Evolutionary conservation across 2,329 filamentous ascomycete genomes (phyloP).

Genomic region (Phialemonium atrogriseum): DNA sequence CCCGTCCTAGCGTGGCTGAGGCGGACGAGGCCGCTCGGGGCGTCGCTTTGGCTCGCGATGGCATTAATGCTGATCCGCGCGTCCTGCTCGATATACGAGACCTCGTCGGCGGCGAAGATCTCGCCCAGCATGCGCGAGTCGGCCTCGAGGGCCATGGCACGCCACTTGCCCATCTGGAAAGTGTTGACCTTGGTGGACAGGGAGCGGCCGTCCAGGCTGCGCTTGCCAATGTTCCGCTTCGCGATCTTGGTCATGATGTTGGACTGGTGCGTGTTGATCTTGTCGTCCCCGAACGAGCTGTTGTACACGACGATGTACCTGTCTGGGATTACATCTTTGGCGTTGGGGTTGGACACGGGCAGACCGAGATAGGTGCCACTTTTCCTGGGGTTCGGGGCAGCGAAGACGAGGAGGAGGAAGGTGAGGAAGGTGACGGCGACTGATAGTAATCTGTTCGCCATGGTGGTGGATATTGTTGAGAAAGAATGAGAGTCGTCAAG

Average conservation of each 20-base stretch:
- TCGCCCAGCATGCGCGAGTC: slow-evolving; percentile 24
- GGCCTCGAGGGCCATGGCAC: slow-evolving; percentile 36
- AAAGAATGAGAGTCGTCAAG: slow-evolving; percentile 3
- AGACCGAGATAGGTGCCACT: slow-evolving; percentile 26
- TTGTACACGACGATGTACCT: slow-evolving; percentile 61
- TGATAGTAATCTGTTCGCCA: slow-evolving; percentile 17
- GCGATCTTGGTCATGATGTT: slow-evolving; percentile 39
- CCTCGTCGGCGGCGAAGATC: slow-evolving; percentile 36
- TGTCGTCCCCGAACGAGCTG: slow-evolving; percentile 36
- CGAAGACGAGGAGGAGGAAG: slow-evolving; percentile 13
- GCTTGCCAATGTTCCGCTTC: slow-evolving; percentile 49
- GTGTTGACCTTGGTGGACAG: slow-evolving; percentile 39
- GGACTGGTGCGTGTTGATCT: slow-evolving; percentile 40
- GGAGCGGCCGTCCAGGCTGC: slow-evolving; percentile 34
- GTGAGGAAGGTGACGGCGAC: slow-evolving; percentile 14
- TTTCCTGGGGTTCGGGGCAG: slow-evolving; percentile 12
- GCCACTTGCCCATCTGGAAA: slow-evolving; percentile 41
- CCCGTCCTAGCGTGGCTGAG: slow-evolving; percentile 35
- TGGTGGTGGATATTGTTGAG: slow-evolving; percentile 5
- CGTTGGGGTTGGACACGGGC: slow-evolving; percentile 41
- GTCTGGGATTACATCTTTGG: slow-evolving; percentile 41
- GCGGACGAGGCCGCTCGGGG: slow-evolving; percentile 44
- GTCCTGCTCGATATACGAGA: slow-evolving; percentile 36
- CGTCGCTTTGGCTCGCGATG: slow-evolving; percentile 41
- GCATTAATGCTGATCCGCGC: slow-evolving; percentile 34